These are phyloP conservation scores for Rhododendron ferrugineum DNA, from an alignment of 148 eudicot genomes.

Conservation along the genomic window DNA sequence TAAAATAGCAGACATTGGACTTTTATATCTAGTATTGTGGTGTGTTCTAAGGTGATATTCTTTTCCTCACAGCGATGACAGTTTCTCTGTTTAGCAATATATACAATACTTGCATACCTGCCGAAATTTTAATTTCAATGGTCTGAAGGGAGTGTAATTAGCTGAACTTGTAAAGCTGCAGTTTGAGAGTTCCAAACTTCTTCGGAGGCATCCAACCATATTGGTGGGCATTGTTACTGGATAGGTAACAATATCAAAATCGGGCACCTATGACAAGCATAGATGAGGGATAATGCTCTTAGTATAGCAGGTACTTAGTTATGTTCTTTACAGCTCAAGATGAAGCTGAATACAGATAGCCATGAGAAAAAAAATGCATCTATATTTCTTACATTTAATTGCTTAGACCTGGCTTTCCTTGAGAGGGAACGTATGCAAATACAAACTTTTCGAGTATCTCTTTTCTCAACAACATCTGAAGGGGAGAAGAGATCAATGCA, in stretches of 20 bases:
- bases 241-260: conserved; percentile 64
- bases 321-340: not conserved
- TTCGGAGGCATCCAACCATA: conserved; percentile 62
- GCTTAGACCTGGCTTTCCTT: conserved; percentile 58
- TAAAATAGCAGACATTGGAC: not conserved
- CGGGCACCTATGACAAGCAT: conserved; percentile 50
- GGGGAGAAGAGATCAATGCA: conserved; percentile 81
- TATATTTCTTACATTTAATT: conserved; percentile 28
- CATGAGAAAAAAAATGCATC: not conserved
- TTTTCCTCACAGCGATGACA: not conserved
- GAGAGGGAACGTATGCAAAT: conserved; percentile 71
- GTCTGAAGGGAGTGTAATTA: conserved; percentile 26
- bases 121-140: conserved; percentile 23
- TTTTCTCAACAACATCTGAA: conserved; percentile 79
- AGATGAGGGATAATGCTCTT: not conserved
- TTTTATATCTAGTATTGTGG: not conserved
- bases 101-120: conserved; percentile 29
- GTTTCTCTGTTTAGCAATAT: not conserved
- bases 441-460: conserved; percentile 76
- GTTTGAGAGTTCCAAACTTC: conserved; percentile 61
- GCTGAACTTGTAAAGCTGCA: conserved; percentile 34
- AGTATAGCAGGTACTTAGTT: not conserved
- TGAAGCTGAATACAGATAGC: not conserved
- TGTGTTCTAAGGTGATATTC: not conserved
- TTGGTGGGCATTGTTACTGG: conserved; percentile 70